Evolutionary conservation across 805 yeast genomes (phyloP), one percentile per base, ranked within the genome.

Genomic region (Debaryomyces tyrocola): DNA sequence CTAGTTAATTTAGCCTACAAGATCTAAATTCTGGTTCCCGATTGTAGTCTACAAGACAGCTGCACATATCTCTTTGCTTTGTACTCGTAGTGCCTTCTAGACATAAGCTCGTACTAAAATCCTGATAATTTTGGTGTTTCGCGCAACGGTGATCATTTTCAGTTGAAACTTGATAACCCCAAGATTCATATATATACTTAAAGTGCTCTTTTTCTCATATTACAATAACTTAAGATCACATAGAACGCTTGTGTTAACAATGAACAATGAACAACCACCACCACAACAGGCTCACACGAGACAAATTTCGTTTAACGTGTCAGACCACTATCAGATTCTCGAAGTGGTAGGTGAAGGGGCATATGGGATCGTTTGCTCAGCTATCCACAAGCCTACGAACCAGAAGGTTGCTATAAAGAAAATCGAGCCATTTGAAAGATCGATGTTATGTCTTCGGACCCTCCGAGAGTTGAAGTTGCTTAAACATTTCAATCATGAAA

Each of bases 331-430:
- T 66, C 90, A 90, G 64, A 83, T 92, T 40, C 74, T 84, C 43
- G 90, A 88, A 54, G 80, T 92, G 12, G 84, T 92, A 1, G 98
- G 98, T 7, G 96, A 90, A 66, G 98, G 98, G 15, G 97, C 98
- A 0, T 92, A 92, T 62, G 98, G 98, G 5, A 83, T 91, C 10
- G 98, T 92, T 9, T 84, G 97, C 64, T 82, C 92, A 9, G 97
- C 97, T 0, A 68, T 84, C 9, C 96, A 92, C 66, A 80, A 81
- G 58, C 96, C 96, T 5, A 80, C 94, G 1, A 85, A 85, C 45
- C 91, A 86, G 55, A 82, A 82, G 52, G 97, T 92, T n/a, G 98
- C 98, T 35, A 90, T 92, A 59, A 92, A 92, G 67, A 92, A 91
- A 69, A 90, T 92, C 53, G 87, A 86, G 60, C 97, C 97, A 10